A percentile compares a stretch with the other conserved stretches of the same genome.
Conservation (phyloP, 108 stramenopile genomes). For the Cyclotella cryptica region DNA sequence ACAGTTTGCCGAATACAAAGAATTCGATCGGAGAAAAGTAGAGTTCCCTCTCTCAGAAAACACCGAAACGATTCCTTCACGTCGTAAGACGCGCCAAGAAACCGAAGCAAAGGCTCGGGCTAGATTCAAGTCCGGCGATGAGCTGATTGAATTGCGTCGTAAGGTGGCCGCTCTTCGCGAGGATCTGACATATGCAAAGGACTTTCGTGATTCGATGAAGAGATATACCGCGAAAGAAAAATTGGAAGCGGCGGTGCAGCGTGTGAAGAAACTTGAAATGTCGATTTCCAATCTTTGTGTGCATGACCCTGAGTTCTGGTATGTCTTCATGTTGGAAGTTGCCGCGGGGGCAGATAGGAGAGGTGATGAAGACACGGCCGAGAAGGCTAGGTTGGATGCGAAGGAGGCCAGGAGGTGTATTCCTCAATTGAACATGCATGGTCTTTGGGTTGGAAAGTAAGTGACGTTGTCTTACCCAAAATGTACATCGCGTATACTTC, state of each 20-base stretch:
- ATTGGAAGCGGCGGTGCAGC: slow-evolving; percentile 6
- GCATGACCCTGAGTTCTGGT: slow-evolving; percentile 78
- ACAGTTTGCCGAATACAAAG: neutral
- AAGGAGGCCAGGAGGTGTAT: slow-evolving; percentile 56
- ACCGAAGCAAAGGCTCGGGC: slow-evolving; percentile 21
- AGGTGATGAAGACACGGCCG: slow-evolving; percentile 38
- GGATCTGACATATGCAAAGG: slow-evolving; percentile 1
- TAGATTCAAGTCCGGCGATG: slow-evolving; percentile 64
- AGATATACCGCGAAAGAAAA: slow-evolving; percentile 6
- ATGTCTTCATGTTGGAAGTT: slow-evolving; percentile 57
- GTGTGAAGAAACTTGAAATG: slow-evolving; percentile 53
- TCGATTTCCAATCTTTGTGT: slow-evolving; percentile 56
- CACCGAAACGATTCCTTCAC: neutral
- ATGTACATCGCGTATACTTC: neutral
- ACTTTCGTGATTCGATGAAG: neutral
- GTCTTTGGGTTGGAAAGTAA: slow-evolving; percentile 82
- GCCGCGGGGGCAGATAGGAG: slow-evolving; percentile 47
- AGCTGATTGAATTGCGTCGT: slow-evolving; percentile 57
- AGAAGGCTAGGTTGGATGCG: slow-evolving; percentile 43
- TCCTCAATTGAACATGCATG: slow-evolving; percentile 80
- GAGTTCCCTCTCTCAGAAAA: neutral
- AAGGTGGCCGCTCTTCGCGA: slow-evolving; percentile 55
- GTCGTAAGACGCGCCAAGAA: slow-evolving; percentile 24
- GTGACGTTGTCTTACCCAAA: neutral
- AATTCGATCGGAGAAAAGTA: neutral